Percentiles rank a stretch among this genome's conserved stretches.
These are phyloP conservation scores for Artomyces pyxidatus DNA, from an alignment of 768 basidiomycete species.

Conservation along the genomic window DNA sequence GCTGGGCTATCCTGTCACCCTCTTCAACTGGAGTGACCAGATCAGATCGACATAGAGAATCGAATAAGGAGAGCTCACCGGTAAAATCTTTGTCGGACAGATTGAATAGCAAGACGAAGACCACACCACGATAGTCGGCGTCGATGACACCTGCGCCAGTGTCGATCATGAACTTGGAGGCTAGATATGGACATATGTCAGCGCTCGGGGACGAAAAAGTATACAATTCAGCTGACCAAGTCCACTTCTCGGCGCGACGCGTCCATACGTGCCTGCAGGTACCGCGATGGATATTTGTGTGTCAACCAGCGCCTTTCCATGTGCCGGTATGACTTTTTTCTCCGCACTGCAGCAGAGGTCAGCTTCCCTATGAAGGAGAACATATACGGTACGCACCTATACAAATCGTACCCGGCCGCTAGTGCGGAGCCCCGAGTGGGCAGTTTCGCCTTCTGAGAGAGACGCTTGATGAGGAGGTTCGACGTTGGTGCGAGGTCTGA, in stretches of 20 bases:
- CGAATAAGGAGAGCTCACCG: conserved; percentile 36
- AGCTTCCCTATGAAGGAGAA: background rate
- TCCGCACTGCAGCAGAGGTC: conserved; percentile 55
- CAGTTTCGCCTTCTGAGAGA: conserved; percentile 71
- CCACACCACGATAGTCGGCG: conserved; percentile 87
- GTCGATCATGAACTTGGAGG: conserved; percentile 95
- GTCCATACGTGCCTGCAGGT: conserved; percentile 89
- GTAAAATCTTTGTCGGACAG: conserved; percentile 83
- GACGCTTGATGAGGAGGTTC: conserved; percentile 74
- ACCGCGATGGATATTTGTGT: conserved; percentile 93
- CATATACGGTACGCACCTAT: conserved; percentile 50
- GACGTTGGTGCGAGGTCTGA: conserved; percentile 30
- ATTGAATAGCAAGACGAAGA: conserved; percentile 92
- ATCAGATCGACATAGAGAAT: background rate
- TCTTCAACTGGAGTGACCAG: conserved; percentile 53
- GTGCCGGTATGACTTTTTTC: conserved; percentile 73
- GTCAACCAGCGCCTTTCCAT: conserved; percentile 85
- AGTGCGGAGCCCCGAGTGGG: conserved; percentile 83
- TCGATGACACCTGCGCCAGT: conserved; percentile 98
- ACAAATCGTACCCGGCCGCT: conserved; percentile 93
- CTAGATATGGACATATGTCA: conserved; percentile 30
- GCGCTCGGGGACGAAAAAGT: background rate
- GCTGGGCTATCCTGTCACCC: conserved; percentile 94
- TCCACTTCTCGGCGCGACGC: conserved; percentile 92
- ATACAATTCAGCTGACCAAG: conserved; percentile 47